Evolutionary conservation across 805 yeast genomes (phyloP).

Genomic region (Metschnikowia santaceciliae): DNA sequence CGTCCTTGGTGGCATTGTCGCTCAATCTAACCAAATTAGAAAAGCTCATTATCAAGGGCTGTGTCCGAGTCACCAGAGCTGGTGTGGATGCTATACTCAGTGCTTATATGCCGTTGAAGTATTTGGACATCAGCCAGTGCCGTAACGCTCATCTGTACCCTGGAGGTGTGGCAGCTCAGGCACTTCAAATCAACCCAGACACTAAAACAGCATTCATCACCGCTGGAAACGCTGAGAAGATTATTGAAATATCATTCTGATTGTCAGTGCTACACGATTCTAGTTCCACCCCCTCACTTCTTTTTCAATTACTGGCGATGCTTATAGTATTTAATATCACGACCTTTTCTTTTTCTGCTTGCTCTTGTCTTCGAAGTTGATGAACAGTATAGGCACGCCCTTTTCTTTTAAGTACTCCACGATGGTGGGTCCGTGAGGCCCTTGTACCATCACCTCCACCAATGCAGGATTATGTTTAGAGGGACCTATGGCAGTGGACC

Average conservation of each 20-base stretch:
- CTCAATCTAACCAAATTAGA: slow-evolving; percentile 48
- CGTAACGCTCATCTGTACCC: slow-evolving; percentile 62
- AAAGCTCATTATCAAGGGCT: slow-evolving; percentile 56
- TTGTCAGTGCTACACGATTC: neutral
- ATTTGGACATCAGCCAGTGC: slow-evolving; percentile 66
- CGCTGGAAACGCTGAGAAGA: slow-evolving; percentile 48
- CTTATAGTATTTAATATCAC: neutral
- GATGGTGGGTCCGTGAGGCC: slow-evolving; percentile 70
- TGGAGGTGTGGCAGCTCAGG: slow-evolving; percentile 56
- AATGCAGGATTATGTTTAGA: slow-evolving; percentile 51
- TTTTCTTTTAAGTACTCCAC: slow-evolving; percentile 52
- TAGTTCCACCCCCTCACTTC: neutral
- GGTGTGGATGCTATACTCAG: slow-evolving; percentile 67
- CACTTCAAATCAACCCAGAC: slow-evolving; percentile 46
- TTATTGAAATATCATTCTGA: slow-evolving; percentile 54
- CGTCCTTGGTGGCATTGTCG: slow-evolving; percentile 58
- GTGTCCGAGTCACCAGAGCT: slow-evolving; percentile 71
- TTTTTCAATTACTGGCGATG: neutral
- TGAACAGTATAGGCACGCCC: slow-evolving; percentile 66
- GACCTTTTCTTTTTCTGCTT: slow-evolving; percentile 46
- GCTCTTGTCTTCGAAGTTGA: slow-evolving; percentile 59
- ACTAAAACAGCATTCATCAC: slow-evolving; percentile 58
- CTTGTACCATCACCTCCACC: slow-evolving; percentile 81
- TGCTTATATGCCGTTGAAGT: slow-evolving; percentile 49
- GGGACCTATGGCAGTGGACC: slow-evolving; percentile 73